A percentile compares a stretch with the other conserved stretches of the same genome.
These are phyloP conservation scores for Leccinum rimulosum DNA, from an alignment of 768 basidiomycete species.

Conservation along the genomic window DNA sequence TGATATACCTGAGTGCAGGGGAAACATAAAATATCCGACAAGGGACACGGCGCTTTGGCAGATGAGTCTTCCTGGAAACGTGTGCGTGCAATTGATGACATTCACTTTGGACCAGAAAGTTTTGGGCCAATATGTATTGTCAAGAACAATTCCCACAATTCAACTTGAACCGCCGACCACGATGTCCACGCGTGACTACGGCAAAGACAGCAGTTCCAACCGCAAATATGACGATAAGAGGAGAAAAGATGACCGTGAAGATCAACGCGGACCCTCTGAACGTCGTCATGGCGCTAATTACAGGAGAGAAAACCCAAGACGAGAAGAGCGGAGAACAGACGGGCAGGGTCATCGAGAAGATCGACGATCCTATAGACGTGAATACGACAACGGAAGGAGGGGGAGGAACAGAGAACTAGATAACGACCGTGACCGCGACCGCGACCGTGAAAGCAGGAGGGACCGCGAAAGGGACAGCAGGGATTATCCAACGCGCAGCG, in stretches of 20 bases:
- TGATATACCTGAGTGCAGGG: too few species aligned
- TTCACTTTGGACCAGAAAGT: too few species aligned
- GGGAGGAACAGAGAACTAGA: slow-evolving; percentile 13
- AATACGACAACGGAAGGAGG: slow-evolving; percentile 19
- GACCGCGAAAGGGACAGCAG: slow-evolving; percentile 37
- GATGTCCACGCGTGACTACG: slow-evolving; percentile 20
- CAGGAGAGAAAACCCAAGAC: slow-evolving; percentile 14
- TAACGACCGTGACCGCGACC: slow-evolving; percentile 10
- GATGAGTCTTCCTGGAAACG: too few species aligned
- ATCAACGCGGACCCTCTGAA: slow-evolving; percentile 12
- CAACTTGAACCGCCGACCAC: not conserved
- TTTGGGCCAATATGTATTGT: too few species aligned
- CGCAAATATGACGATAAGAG: slow-evolving; percentile 14
- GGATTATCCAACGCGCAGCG: slow-evolving; percentile 36
- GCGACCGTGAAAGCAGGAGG: slow-evolving; percentile 10
- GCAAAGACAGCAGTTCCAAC: slow-evolving; percentile 10
- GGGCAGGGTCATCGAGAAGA: slow-evolving; percentile 16
- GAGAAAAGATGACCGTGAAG: slow-evolving; percentile 7
- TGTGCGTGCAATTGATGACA: too few species aligned
- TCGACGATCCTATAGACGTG: slow-evolving; percentile 19
- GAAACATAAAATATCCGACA: too few species aligned
- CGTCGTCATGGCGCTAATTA: slow-evolving; percentile 15
- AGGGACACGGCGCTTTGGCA: too few species aligned
- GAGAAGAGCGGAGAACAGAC: slow-evolving; percentile 22
- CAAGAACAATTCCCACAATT: slow-evolving; percentile 18